Percentiles rank a stretch among this genome's conserved stretches.
Evolutionary conservation across 139 green algal species (phyloP).

Genomic region (Chlorella sp.): DNA sequence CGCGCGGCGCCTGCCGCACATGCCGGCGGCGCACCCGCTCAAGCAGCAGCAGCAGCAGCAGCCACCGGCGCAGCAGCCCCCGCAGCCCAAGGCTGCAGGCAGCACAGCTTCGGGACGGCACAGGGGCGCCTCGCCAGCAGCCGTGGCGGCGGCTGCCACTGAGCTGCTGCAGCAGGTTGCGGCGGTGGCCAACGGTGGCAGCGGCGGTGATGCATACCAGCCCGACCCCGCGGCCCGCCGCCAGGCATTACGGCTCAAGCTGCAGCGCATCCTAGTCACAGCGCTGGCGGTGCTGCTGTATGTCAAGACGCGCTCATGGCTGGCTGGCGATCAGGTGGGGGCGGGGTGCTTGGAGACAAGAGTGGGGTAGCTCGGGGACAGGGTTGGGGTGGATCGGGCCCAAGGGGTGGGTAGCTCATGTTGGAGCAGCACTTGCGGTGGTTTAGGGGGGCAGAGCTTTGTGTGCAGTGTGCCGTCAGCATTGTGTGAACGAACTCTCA

Average conservation of each 20-base stretch:
- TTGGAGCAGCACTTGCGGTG: too few species aligned
- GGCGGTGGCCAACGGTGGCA: neutral
- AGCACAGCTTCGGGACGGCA: neutral
- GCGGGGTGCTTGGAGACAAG: too few species aligned
- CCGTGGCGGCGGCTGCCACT: constrained; percentile 13
- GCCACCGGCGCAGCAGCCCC: neutral
- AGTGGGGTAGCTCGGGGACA: too few species aligned
- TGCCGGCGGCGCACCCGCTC: neutral
- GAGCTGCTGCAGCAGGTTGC: constrained; percentile 10
- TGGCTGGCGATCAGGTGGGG: constrained; percentile 70
- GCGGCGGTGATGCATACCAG: too few species aligned
- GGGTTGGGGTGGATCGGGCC: too few species aligned
- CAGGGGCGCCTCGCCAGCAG: neutral
- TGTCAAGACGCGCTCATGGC: constrained; percentile 51
- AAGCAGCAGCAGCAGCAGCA: neutral
- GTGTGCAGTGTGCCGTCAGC: too few species aligned
- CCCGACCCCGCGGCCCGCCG: neutral
- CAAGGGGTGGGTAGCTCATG: too few species aligned
- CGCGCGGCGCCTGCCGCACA: neutral
- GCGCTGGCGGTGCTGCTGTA: constrained; percentile 54
- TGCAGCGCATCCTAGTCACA: constrained; percentile 45
- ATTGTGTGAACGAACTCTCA: too few species aligned
- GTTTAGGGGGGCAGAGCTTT: too few species aligned
- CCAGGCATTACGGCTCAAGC: neutral
- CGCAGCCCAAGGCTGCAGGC: neutral